Conservation (phyloP, 305 asterid species). For the Euphrasia arctica region DNA sequence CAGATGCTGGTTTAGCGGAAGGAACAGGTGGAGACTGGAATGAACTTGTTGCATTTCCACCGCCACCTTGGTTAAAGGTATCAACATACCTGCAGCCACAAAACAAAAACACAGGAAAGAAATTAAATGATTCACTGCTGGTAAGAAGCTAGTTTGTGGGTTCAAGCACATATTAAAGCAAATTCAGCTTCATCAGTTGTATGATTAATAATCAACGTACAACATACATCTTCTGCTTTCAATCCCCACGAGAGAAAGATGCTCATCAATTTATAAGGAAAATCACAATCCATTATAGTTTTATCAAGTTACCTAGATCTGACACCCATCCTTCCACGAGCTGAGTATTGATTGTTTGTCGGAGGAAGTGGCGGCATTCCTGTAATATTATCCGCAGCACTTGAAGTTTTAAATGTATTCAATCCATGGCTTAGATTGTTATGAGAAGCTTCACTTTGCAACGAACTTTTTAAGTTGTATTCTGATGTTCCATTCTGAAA, state of each 20-base stretch:
- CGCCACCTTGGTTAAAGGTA: slow-evolving; percentile 55
- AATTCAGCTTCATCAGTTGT: no score
- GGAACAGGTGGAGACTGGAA: slow-evolving; percentile 55
- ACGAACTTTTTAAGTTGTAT: slow-evolving; percentile 53
- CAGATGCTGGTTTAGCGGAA: slow-evolving; percentile 39
- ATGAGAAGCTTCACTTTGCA: slow-evolving; percentile 43
- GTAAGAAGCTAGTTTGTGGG: not conserved
- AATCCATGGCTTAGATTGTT: slow-evolving; percentile 35
- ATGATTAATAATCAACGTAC: not conserved
- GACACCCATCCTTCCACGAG: slow-evolving; percentile 59
- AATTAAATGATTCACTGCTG: not conserved
- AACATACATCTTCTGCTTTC: not conserved
- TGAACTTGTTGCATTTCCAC: slow-evolving; percentile 49
- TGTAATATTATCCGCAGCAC: slow-evolving; percentile 37
- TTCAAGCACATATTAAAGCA: not conserved
- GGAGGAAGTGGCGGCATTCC: slow-evolving; percentile 81
- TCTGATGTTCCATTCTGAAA: slow-evolving; percentile 60
- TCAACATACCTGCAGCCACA: slow-evolving; percentile 55
- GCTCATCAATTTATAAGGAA: not conserved
- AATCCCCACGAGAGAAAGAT: not conserved
- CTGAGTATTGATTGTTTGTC: slow-evolving; percentile 60
- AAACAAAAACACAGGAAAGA: not conserved
- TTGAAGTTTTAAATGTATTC: slow-evolving; percentile 43
- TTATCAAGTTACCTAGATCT: slow-evolving; percentile 50
- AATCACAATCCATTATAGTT: slow-evolving; percentile 1